These are phyloP conservation scores for Aureobasidium sp. DNA, from an alignment of 2,329 filamentous ascomycete species.

Conservation along the genomic window DNA sequence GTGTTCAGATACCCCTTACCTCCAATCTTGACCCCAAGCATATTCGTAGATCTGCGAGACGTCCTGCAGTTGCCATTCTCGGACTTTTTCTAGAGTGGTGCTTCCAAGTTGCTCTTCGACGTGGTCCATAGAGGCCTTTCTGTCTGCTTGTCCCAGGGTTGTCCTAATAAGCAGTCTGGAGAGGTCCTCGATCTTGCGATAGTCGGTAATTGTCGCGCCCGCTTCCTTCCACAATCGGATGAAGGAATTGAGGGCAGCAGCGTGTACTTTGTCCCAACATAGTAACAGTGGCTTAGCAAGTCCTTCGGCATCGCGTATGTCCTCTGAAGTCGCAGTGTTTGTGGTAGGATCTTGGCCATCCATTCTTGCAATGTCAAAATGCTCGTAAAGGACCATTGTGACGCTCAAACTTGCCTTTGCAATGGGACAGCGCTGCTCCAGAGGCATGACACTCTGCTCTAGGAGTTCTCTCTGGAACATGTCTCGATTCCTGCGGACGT, in stretches of 20 bases:
- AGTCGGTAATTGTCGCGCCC: constrained; percentile 75
- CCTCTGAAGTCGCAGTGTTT: constrained; percentile 46
- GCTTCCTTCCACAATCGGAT: constrained; percentile 90
- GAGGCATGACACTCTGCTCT: constrained; percentile 72
- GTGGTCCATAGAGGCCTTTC: constrained; percentile 77
- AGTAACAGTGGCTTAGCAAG: constrained; percentile 80
- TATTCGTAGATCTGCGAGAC: constrained; percentile 88
- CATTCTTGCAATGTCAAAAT: constrained; percentile 74
- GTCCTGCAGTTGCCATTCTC: constrained; percentile 88
- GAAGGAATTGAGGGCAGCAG: constrained; percentile 76
- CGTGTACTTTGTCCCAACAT: constrained; percentile 89
- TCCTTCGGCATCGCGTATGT: constrained; percentile 48
- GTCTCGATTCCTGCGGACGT: constrained; percentile 85
- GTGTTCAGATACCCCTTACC: constrained; percentile 31
- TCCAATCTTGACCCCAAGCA: constrained; percentile 84
- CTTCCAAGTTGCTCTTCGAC: constrained; percentile 83
- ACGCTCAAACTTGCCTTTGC: constrained; percentile 80
- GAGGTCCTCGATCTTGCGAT: constrained; percentile 87
- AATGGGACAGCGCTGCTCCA: constrained; percentile 73
- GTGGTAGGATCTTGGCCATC: constrained; percentile 47
- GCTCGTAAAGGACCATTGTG: constrained; percentile 83
- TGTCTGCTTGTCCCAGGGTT: constrained; percentile 72
- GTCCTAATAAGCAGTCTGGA: constrained; percentile 85
- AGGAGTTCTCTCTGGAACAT: constrained; percentile 84
- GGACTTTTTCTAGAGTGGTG: constrained; percentile 70